Evolutionary conservation across 768 basidiomycete species (phyloP).

Genomic region (Boletus barrowsii): DNA sequence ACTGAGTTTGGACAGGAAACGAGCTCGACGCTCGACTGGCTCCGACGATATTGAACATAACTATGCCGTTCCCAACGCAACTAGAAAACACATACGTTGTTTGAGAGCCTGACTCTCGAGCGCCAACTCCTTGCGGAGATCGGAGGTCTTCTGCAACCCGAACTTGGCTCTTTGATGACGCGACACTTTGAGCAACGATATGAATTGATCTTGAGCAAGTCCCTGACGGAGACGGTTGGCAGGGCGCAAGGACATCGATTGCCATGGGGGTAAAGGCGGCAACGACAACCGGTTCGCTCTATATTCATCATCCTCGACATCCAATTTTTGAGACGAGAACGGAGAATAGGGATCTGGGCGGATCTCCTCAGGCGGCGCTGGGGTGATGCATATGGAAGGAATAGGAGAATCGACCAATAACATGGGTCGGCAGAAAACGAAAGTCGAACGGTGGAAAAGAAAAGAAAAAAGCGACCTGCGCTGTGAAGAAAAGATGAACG

Average conservation of each 20-base stretch:
- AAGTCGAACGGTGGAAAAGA: neutral
- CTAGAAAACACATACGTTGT: slow-evolving; percentile 51
- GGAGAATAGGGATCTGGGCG: slow-evolving; percentile 60
- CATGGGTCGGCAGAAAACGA: slow-evolving; percentile 35
- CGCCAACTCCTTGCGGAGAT: slow-evolving; percentile 74
- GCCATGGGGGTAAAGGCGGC: slow-evolving; percentile 40
- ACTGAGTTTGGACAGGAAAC: slow-evolving; percentile 70
- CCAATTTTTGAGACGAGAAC: slow-evolving; percentile 38
- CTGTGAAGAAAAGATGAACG: slow-evolving; percentile 18
- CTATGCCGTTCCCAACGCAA: neutral
- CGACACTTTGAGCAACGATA: slow-evolving; percentile 58
- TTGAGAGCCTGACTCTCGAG: slow-evolving; percentile 70
- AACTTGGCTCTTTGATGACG: slow-evolving; percentile 50
- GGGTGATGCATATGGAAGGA: slow-evolving; percentile 70
- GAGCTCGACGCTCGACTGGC: slow-evolving; percentile 70
- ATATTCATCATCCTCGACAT: slow-evolving; percentile 48
- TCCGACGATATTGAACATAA: neutral
- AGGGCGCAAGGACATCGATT: slow-evolving; percentile 51
- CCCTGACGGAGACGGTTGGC: slow-evolving; percentile 44
- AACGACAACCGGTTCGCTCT: slow-evolving; percentile 55
- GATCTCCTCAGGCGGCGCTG: slow-evolving; percentile 55
- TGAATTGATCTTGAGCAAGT: slow-evolving; percentile 60
- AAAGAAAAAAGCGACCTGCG: slow-evolving; percentile 50
- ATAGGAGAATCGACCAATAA: slow-evolving; percentile 41
- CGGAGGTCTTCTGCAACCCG: slow-evolving; percentile 45